These are phyloP conservation scores for Podila epigama DNA, from an alignment of 192 early-diverging fungal genomes.

Conservation along the genomic window DNA sequence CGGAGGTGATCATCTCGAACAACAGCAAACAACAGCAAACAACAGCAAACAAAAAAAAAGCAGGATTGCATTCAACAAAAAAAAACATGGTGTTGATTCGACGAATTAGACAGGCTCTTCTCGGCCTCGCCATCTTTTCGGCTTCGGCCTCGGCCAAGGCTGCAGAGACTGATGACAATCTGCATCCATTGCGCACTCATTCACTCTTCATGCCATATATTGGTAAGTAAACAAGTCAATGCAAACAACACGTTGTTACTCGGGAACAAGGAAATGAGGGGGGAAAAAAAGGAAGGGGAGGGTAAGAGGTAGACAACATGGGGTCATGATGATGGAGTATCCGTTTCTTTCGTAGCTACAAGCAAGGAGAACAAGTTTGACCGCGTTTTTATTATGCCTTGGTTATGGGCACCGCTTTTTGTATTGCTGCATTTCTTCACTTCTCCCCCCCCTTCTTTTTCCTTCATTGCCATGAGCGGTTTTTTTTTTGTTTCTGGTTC, in stretches of 20 bases:
- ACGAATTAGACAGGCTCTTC: slow-evolving; percentile 2
- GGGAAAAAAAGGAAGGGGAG: background rate
- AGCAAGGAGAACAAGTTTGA: no score
- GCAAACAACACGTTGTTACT: background rate
- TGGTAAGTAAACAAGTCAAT: slow-evolving; percentile 46
- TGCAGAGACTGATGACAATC: slow-evolving; percentile 4
- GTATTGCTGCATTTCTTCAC: no score
- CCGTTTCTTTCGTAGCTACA: no score
- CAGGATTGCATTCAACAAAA: no score
- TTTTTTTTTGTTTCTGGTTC: background rate
- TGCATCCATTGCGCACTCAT: slow-evolving; percentile 52
- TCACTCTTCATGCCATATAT: slow-evolving; percentile 65
- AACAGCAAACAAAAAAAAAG: background rate
- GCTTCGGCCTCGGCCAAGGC: slow-evolving; percentile 2
- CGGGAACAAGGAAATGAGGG: background rate
- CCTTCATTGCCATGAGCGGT: background rate
- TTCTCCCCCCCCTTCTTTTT: no score
- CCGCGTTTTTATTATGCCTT: no score
- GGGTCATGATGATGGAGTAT: no score
- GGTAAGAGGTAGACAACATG: no score
- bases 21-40: background rate
- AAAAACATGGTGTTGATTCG: background rate
- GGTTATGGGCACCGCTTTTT: no score
- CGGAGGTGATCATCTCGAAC: background rate
- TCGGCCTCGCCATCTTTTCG: slow-evolving; percentile 7